A percentile compares a stretch with the other conserved stretches of the same genome.
These are phyloP conservation scores for Monosporascus sp. DNA, from an alignment of 2,329 filamentous ascomycete genomes.

Conservation along the genomic window DNA sequence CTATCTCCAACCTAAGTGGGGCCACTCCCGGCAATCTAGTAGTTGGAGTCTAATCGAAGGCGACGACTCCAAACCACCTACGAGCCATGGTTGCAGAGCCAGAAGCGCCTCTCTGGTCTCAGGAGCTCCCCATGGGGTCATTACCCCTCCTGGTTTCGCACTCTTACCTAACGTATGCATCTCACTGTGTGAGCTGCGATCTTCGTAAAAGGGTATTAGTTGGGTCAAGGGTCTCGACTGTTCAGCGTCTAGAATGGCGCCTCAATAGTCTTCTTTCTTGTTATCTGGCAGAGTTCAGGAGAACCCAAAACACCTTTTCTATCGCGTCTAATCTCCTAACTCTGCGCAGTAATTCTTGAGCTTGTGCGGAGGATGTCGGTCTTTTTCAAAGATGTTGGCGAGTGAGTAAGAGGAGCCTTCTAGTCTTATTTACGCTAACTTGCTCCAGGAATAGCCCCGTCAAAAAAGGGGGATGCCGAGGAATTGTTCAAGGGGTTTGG, in stretches of 20 bases:
- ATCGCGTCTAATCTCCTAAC: neutral
- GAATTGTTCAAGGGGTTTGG: conserved; percentile 30
- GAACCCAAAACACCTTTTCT: neutral
- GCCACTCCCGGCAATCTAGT: neutral
- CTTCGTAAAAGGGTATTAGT: neutral
- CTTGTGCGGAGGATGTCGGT: conserved; percentile 26
- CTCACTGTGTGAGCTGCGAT: neutral
- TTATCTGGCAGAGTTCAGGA: neutral
- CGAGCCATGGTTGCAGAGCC: neutral
- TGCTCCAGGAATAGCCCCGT: conserved; percentile 33
- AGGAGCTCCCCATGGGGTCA: neutral
- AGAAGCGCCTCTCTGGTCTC: neutral
- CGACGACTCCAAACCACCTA: neutral
- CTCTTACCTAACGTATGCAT: neutral
- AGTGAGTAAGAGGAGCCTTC: conserved; percentile 19
- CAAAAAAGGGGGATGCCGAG: conserved; percentile 32
- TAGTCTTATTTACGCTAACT: neutral
- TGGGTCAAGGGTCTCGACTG: neutral
- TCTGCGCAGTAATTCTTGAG: neutral
- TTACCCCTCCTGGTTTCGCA: neutral
- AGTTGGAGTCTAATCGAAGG: neutral
- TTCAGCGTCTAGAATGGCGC: neutral
- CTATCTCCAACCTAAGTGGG: neutral
- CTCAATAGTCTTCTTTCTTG: neutral
- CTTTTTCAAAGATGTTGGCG: conserved; percentile 32